phyloP scores from a whole-genome alignment of 179 eudicot genomes.

The Spergularia azorica region DNA sequence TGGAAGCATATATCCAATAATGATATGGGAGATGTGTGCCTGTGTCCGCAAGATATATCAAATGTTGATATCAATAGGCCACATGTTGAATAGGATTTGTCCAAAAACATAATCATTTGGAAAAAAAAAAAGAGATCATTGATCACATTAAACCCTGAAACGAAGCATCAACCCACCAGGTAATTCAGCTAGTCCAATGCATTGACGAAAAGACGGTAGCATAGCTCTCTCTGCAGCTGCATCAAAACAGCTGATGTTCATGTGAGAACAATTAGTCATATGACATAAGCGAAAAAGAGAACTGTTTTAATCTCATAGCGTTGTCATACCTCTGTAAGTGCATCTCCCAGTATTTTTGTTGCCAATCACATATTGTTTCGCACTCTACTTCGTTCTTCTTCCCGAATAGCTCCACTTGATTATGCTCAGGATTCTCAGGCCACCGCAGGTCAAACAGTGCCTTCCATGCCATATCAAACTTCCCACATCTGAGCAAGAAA shows the following conservation, averaged over 20 bases:
- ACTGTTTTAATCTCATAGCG: constrained; percentile 8
- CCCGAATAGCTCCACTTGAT: constrained; percentile 24
- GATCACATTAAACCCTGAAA: not conserved
- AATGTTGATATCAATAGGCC: not conserved
- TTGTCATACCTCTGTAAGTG: constrained; percentile 80
- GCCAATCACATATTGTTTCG: constrained; percentile 56
- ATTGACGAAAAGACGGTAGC: constrained; percentile 64
- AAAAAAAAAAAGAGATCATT: not conserved
- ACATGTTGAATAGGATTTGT: not conserved
- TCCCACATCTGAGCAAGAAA: constrained; percentile 46
- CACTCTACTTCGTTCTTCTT: constrained; percentile 25
- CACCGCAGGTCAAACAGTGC: constrained; percentile 54
- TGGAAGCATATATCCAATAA: not conserved
- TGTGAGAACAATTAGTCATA: constrained; percentile 22
- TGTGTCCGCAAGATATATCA: not conserved
- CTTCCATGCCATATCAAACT: constrained; percentile 68
- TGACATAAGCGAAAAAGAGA: not conserved
- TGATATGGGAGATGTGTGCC: not conserved
- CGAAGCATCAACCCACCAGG: constrained; percentile 52
- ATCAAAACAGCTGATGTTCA: constrained; percentile 79
- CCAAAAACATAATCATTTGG: not conserved
- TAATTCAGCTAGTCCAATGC: constrained; percentile 56
- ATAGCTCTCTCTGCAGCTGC: constrained; percentile 81
- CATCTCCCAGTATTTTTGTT: constrained; percentile 80
- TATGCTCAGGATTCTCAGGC: constrained; percentile 40